Conservation (phyloP, 108 stramenopile species). For the Fragilariopsis cylindrus region DNA sequence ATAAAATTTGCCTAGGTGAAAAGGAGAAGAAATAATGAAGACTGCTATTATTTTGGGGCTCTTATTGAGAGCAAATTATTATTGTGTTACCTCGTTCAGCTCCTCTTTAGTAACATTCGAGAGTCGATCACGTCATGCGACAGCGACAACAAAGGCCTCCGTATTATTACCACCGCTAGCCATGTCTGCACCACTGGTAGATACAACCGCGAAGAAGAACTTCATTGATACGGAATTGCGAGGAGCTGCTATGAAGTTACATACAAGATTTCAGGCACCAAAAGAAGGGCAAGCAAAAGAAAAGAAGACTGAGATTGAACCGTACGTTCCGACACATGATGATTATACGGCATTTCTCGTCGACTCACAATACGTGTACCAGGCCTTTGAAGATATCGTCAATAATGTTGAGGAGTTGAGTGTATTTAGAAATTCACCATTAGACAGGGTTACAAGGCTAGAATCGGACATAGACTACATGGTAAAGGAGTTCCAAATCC, state of each 20-base stretch:
- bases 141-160: background rate
- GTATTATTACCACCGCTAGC: background rate
- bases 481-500: conserved; percentile 56
- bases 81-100: background rate
- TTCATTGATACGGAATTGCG: conserved; percentile 88
- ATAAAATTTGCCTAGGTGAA: background rate
- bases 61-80: conserved; percentile 2
- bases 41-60: background rate
- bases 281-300: conserved; percentile 79
- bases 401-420: conserved; percentile 51
- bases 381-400: conserved; percentile 80
- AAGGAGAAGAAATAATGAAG: background rate
- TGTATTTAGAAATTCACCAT: conserved; percentile 79
- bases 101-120: background rate
- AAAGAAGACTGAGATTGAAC: conserved; percentile 27
- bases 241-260: conserved; percentile 90
- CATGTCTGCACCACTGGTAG: conserved; percentile 1
- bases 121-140: background rate
- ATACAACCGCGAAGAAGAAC: conserved; percentile 6
- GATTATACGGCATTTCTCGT: conserved; percentile 84
- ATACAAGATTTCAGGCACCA: conserved; percentile 88
- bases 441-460: conserved; percentile 75
- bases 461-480: conserved; percentile 88
- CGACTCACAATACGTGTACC: conserved; percentile 81
- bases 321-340: conserved; percentile 58